Evolutionary conservation across 225 moss, liverwort and hornwort genomes (phyloP).

Genomic region (Antitrichia curtipendula): DNA sequence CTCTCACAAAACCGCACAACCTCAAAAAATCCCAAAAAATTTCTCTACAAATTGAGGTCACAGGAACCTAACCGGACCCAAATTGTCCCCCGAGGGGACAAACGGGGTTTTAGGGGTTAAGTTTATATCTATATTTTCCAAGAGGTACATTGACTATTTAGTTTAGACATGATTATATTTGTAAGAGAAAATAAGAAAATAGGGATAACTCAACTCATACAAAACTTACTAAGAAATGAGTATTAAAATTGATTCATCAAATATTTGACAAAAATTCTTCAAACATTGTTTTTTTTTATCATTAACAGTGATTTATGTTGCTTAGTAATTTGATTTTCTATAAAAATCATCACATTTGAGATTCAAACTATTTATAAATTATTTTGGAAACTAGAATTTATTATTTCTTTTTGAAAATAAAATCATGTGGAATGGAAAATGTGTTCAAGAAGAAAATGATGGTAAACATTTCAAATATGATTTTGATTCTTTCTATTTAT

Average conservation of each 20-base stretch:
- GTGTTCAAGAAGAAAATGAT: slow-evolving; percentile 1
- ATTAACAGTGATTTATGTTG: no score
- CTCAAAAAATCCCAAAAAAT: no score
- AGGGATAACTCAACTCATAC: rapidly evolving
- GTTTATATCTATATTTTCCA: background rate
- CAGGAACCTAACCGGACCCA: no score
- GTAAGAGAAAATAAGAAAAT: background rate
- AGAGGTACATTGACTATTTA: no score
- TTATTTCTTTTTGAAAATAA: background rate
- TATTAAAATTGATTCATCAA: no score
- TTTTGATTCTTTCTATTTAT: background rate
- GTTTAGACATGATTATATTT: background rate
- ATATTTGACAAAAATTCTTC: background rate
- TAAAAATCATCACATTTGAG: background rate
- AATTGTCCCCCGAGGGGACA: no score
- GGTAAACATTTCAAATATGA: background rate
- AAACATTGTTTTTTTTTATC: no score
- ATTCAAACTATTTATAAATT: background rate
- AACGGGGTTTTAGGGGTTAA: no score
- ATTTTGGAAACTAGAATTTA: background rate
- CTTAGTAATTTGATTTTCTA: no score
- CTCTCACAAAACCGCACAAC: no score
- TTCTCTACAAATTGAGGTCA: no score
- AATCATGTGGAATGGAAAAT: slow-evolving; percentile 2
- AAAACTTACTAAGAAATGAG: no score